Percentiles rank a stretch among this genome's conserved stretches.
Evolutionary conservation across 2,329 filamentous ascomycete species (phyloP).

Genomic region (Botrytis aclada): DNA sequence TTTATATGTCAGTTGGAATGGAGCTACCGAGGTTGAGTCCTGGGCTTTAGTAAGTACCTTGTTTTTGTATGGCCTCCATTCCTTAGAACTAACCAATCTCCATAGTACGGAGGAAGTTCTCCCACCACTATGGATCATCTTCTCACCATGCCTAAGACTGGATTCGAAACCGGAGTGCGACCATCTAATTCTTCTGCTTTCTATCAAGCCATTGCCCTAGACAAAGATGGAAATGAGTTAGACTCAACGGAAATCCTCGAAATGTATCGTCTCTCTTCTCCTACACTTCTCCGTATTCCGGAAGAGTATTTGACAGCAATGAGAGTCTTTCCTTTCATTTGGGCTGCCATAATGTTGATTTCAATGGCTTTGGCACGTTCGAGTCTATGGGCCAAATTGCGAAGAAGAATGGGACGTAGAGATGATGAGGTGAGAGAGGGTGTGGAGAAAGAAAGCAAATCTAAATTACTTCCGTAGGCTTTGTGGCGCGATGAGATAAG

Average conservation of each 20-base stretch:
- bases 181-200: slow-evolving; percentile 7
- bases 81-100: neutral
- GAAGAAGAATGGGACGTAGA: neutral
- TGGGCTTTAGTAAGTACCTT: slow-evolving; percentile 24
- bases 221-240: neutral
- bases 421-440: neutral
- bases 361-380: neutral
- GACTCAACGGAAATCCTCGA: slow-evolving; percentile 10
- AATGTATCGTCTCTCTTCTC: neutral
- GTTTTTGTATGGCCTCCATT: neutral
- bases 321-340: neutral
- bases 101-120: neutral
- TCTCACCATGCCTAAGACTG: neutral
- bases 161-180: neutral
- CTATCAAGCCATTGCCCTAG: slow-evolving; percentile 1
- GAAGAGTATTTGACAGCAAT: neutral
- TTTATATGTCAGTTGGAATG: slow-evolving; percentile 39
- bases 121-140: neutral
- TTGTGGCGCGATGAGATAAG: neutral
- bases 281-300: neutral
- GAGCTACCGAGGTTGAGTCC: slow-evolving; percentile 36
- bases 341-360: neutral
- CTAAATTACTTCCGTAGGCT: neutral
- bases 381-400: neutral
- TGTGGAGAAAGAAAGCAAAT: neutral